These are phyloP conservation scores for Tetrastigma voinierianum DNA, from an alignment of 164 flowering plant genomes.

Conservation along the genomic window DNA sequence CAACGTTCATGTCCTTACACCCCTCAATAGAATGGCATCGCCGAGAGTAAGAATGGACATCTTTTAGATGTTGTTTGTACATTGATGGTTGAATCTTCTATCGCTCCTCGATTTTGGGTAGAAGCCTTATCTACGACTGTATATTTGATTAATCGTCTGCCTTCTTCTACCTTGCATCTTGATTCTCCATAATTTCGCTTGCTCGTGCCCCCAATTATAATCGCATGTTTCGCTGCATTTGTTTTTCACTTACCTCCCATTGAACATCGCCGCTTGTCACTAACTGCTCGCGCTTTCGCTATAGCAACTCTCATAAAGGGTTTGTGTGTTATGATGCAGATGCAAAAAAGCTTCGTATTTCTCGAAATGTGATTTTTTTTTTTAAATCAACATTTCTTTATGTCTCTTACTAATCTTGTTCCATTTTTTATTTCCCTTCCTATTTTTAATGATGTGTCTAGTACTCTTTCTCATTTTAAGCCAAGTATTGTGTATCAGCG, in stretches of 20 bases:
- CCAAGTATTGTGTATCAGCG: too few species aligned
- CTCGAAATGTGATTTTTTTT: too few species aligned
- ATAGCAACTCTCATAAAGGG: not conserved
- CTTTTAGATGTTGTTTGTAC: conserved; percentile 12
- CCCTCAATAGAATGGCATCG: conserved; percentile 15
- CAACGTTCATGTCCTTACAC: conserved; percentile 11
- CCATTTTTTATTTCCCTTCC: not conserved
- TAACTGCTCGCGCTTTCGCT: conserved; percentile 10
- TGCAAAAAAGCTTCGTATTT: too few species aligned
- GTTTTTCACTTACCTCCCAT: conserved; percentile 2
- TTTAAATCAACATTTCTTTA: not conserved
- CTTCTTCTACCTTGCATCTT: not conserved
- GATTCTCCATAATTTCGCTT: conserved; percentile 3
- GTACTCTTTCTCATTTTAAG: too few species aligned
- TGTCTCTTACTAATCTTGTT: not conserved
- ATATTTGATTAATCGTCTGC: conserved; percentile 1
- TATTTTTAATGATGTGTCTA: too few species aligned
- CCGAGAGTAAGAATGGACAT: conserved; percentile 9
- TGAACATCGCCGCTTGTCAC: not conserved
- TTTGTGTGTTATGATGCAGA: conserved; percentile 12
- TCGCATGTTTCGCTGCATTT: conserved; percentile 9
- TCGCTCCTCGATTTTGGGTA: conserved; percentile 11
- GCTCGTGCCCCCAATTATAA: conserved; percentile 9
- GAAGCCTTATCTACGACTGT: conserved; percentile 10
- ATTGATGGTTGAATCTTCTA: conserved; percentile 4